Evolutionary conservation across 208 protist species (phyloP).

Genomic region (Naegleria fowleri): DNA sequence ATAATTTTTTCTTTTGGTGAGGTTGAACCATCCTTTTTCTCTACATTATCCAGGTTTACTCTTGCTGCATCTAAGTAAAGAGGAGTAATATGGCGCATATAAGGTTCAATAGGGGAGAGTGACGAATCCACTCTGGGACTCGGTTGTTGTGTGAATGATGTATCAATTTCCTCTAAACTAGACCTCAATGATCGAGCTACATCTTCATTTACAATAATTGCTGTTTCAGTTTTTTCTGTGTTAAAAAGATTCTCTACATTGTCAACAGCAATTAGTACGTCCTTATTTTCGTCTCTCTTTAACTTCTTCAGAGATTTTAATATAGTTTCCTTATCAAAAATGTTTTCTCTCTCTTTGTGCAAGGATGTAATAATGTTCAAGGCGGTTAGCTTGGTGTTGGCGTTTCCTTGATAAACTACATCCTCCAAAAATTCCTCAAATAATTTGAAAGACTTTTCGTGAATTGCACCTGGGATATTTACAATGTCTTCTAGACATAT

Average conservation of each 20-base stretch:
- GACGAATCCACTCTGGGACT: not conserved
- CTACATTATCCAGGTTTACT: not conserved
- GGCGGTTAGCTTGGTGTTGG: not conserved
- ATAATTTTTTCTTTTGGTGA: not conserved
- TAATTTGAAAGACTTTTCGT: not conserved
- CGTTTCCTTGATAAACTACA: not conserved
- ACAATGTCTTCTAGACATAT: not conserved
- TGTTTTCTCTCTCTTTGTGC: not conserved
- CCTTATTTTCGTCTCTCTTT: not conserved
- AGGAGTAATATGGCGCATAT: not conserved
- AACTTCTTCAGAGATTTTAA: not conserved
- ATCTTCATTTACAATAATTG: not conserved
- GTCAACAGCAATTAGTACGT: not conserved
- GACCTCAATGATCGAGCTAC: not conserved
- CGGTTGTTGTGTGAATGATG: not conserved
- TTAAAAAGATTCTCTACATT: not conserved
- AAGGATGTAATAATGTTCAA: not conserved
- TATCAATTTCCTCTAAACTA: not conserved
- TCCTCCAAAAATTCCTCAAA: slow-evolving; percentile 1
- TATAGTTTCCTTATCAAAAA: not conserved
- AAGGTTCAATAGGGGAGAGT: not conserved
- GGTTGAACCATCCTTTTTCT: not conserved
- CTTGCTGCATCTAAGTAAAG: not conserved
- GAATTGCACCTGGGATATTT: not conserved
- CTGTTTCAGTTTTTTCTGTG: not conserved